Evolutionary conservation across 306 rosid species (phyloP).

Genomic region (Vigna trinervia): DNA sequence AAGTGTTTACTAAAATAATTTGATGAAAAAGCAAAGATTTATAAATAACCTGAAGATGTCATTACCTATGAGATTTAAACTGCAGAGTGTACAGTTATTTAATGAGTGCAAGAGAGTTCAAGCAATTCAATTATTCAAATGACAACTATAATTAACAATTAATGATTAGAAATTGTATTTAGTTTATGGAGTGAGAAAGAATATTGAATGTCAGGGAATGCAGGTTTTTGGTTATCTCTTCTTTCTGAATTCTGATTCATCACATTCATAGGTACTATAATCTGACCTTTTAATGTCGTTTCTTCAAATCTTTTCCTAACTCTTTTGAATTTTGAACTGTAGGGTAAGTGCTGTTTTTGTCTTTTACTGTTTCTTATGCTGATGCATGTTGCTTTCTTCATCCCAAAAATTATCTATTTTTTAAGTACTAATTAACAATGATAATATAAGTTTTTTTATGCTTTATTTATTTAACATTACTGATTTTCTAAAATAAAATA

Average conservation of each 20-base stretch:
- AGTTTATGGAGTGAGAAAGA: conserved; percentile 35
- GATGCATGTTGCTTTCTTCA: neutral
- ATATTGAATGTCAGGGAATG: conserved; percentile 27
- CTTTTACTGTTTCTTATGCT: neutral
- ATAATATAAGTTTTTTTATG: too few relatives aligned
- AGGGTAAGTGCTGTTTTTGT: neutral
- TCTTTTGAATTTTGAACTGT: conserved; percentile 26
- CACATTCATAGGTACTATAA: conserved; percentile 14
- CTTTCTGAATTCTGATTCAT: neutral
- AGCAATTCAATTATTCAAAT: conserved; percentile 10
- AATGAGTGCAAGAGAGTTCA: conserved; percentile 9
- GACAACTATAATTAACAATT: conserved; percentile 9
- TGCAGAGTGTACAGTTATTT: neutral
- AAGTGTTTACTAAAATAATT: neutral
- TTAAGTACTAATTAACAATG: too few relatives aligned
- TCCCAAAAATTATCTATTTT: neutral
- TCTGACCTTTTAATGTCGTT: neutral
- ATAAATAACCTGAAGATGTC: neutral
- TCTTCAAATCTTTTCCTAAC: too few relatives aligned
- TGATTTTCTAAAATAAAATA: too few relatives aligned
- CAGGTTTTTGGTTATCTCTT: neutral
- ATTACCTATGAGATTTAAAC: neutral
- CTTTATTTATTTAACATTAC: too few relatives aligned
- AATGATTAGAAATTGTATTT: conserved; percentile 48
- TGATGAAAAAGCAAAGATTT: neutral